Base-by-base conservation (phyloP, 768 basidiomycete species). In the Mycena sanguinolenta region DNA sequence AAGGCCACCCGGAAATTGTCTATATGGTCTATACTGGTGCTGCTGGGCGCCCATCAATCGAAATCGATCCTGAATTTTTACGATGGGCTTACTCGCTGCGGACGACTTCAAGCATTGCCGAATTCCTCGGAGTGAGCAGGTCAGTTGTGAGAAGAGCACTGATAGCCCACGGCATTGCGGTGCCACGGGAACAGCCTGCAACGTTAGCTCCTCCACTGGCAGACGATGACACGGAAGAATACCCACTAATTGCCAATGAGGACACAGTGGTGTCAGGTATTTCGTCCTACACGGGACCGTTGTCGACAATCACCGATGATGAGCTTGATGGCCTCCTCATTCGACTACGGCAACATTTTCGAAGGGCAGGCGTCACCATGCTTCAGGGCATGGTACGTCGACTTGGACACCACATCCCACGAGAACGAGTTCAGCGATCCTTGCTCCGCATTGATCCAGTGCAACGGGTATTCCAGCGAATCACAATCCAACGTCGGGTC, bases 41-140 rank as follows among this genome's bases (percentile, higher is more conserved):
- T 12, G 70, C 32, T 23, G 80, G 80, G 0, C 74, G 76, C 4
- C 80, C 80, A 2, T 65, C 74, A 4, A 71, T 79, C 2, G 69
- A 74, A 4, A 79, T 81, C 21, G 75, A 82, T 38, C 71, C 69
- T 1, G 59, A 72, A 4, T 73, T 80, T 55, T 69, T 80, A 1
- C 28, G 62, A 23, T 55, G 67, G 57, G 75, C 76, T 0, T 57
- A 77, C 0, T 42, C 67, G 1, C 67, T 78, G 12, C 73, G 78
- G 3, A 70, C 75, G 0, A 74, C 67, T 10, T 58, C 38, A 17
- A 49, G 44, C 42, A 79, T 39, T 67, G 62, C 17, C 21, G 32
- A 27, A 54, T 75, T 27, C 59, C 78, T 38, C 59, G 69, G 30
- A 46, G 68, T 64, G 13, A 55, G 54, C 49, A 73, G 58, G 19